Percentiles rank a stretch among this genome's conserved stretches.
Conservation (phyloP, 2,329 filamentous ascomycete genomes). For the Diaporthe capsici region DNA sequence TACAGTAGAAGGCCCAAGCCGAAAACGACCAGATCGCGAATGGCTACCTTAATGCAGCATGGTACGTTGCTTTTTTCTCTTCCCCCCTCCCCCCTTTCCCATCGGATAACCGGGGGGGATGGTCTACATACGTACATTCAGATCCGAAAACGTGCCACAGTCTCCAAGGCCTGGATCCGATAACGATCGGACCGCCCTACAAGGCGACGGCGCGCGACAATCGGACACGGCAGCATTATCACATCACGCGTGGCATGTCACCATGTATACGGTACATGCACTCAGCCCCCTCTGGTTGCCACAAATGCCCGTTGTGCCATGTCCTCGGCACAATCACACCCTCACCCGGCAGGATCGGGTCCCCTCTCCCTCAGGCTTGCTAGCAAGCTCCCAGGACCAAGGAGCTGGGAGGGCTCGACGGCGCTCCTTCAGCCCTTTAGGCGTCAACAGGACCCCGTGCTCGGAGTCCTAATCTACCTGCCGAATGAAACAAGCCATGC, state of each 20-base stretch:
- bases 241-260: background rate
- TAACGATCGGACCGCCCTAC: slow-evolving; percentile 29
- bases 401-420: slow-evolving; percentile 25
- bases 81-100: background rate
- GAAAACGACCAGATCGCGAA: slow-evolving; percentile 26
- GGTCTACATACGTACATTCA: background rate
- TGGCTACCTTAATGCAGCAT: slow-evolving; percentile 18
- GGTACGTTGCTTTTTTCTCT: background rate
- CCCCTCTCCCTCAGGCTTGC: background rate
- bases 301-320: background rate
- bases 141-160: slow-evolving; percentile 28
- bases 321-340: background rate
- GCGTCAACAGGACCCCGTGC: background rate
- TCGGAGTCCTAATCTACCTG: slow-evolving; percentile 19
- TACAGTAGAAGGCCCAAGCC: background rate
- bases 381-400: slow-evolving; percentile 26
- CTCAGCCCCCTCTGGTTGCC: background rate
- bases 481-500: slow-evolving; percentile 29
- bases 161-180: slow-evolving; percentile 29
- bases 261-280: slow-evolving; percentile 12
- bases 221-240: background rate
- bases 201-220: slow-evolving; percentile 11
- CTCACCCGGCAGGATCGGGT: background rate
- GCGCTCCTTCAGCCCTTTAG: slow-evolving; percentile 16
- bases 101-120: background rate